These are phyloP conservation scores for Torulaspora microellipsoides DNA, from an alignment of 805 yeast species.

Conservation along the genomic window DNA sequence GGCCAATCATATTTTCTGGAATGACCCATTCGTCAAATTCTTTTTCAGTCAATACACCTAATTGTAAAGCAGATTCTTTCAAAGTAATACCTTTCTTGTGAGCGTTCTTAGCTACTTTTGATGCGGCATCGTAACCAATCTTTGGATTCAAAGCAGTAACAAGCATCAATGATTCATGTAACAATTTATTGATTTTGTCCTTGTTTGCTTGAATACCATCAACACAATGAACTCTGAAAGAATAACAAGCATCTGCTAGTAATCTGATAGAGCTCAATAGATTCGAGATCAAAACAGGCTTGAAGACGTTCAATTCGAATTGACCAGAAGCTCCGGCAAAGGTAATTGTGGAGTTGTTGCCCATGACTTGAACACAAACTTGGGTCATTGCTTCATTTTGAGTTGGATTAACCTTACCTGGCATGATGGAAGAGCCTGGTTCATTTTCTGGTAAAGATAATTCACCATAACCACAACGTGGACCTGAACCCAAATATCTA, in stretches of 20 bases:
- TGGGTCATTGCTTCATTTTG: constrained; percentile 98
- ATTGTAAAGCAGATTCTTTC: constrained; percentile 90
- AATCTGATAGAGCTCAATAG: constrained; percentile 82
- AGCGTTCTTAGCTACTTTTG: constrained; percentile 97
- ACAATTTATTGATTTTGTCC: constrained; percentile 77
- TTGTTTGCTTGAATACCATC: constrained; percentile 89
- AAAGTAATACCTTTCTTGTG: constrained; percentile 96
- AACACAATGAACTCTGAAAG: constrained; percentile 93
- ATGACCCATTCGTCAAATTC: constrained; percentile 96
- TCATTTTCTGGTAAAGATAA: constrained; percentile 94
- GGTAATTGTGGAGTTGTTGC: constrained; percentile 92
- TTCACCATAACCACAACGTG: constrained; percentile 99
- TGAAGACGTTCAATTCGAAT: constrained; percentile 96
- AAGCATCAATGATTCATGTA: constrained; percentile 95
- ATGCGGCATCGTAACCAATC: constrained; percentile 96
- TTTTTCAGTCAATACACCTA: constrained; percentile 73
- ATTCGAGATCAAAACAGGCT: constrained; percentile 92
- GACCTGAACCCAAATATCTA: constrained; percentile 97
- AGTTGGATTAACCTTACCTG: constrained; percentile 99
- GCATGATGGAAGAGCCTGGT: constrained; percentile 99
- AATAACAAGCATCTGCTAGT: constrained; percentile 80
- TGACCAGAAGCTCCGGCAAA: constrained; percentile 99
- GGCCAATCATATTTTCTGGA: constrained; percentile 98
- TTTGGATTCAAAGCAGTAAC: constrained; percentile 98
- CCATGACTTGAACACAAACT: constrained; percentile 97